Percentiles rank a stretch among this genome's conserved stretches.
Evolutionary conservation across 1,284 basidiomycete genomes (phyloP).

Genomic region (Erythrobasidium hasegawianum): DNA sequence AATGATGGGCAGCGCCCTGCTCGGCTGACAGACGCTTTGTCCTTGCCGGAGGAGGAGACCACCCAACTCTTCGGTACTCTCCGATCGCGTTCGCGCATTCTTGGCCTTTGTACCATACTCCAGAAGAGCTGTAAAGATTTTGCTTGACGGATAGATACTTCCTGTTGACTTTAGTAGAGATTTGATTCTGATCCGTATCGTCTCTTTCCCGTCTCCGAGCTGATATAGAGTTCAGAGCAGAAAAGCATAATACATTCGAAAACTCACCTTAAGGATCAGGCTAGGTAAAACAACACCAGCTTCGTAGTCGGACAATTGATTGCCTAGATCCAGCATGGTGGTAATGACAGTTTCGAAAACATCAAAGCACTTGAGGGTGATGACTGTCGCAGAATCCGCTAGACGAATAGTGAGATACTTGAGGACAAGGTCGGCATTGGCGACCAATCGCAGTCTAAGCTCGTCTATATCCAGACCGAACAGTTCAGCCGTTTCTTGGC

Average conservation of each 20-base stretch:
- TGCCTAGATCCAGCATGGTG: constrained; percentile 66
- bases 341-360: constrained; percentile 73
- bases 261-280: constrained; percentile 76
- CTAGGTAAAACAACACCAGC: constrained; percentile 85
- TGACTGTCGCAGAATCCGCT: constrained; percentile 88
- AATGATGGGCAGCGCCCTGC: constrained; percentile 72
- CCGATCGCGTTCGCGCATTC: constrained; percentile 83
- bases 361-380: constrained; percentile 84
- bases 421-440: constrained; percentile 85
- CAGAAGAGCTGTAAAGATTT: constrained; percentile 78
- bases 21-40: constrained; percentile 68
- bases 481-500: constrained; percentile 57
- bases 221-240: too few relatives aligned
- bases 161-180: constrained; percentile 54
- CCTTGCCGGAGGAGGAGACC: constrained; percentile 76
- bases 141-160: constrained; percentile 76
- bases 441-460: constrained; percentile 67
- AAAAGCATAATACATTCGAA: too few relatives aligned
- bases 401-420: constrained; percentile 91
- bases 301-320: constrained; percentile 82
- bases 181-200: constrained; percentile 51
- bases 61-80: constrained; percentile 75
- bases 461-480: constrained; percentile 59
- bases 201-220: constrained; percentile 56
- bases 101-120: constrained; percentile 83